These are phyloP conservation scores for Fulvia fulva DNA, from an alignment of 2,329 filamentous ascomycete genomes.

Conservation along the genomic window DNA sequence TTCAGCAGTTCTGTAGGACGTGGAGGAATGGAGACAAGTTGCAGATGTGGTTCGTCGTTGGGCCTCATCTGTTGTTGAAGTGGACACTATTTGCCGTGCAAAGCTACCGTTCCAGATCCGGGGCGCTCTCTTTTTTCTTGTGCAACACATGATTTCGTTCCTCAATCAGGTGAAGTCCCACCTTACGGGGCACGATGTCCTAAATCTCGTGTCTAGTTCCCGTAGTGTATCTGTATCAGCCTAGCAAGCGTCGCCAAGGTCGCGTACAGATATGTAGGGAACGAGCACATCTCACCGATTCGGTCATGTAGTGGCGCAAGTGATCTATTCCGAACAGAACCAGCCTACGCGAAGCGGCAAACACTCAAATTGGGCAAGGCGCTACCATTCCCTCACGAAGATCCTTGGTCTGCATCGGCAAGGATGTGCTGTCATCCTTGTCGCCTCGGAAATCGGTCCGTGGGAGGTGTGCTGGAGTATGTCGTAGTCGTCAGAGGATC, in stretches of 20 bases:
- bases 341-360: not conserved
- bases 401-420: not conserved
- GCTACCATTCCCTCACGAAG: not conserved
- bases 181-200: too few species aligned
- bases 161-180: not conserved
- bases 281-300: not conserved
- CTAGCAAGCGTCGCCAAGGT: not conserved
- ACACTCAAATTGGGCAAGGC: not conserved
- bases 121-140: not conserved
- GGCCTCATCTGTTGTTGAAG: not conserved
- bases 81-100: not conserved
- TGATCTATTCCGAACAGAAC: not conserved
- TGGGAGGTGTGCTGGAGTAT: not conserved
- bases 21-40: not conserved
- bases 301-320: not conserved
- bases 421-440: not conserved
- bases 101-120: not conserved
- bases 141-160: not conserved
- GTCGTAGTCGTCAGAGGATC: too few species aligned
- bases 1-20: not conserved
- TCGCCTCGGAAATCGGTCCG: not conserved
- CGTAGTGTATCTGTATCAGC: not conserved
- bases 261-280: not conserved
- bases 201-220: too few species aligned
- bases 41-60: not conserved